Evolutionary conservation across 2,329 filamentous ascomycete genomes (phyloP), one percentile per base, ranked within the genome.

Genomic region (Penicillium psychrosexuale): DNA sequence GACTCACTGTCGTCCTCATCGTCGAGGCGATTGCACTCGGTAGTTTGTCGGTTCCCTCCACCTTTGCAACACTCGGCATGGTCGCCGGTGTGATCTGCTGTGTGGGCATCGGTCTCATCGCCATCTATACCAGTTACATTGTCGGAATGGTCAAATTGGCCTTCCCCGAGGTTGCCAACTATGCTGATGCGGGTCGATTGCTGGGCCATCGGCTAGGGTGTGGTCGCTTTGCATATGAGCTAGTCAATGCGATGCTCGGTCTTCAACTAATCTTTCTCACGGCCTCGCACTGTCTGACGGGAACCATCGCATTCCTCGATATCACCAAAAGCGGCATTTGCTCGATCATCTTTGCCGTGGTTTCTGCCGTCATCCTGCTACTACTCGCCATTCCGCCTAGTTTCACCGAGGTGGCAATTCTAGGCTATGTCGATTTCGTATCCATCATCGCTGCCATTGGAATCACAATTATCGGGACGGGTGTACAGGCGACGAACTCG

Each of bases 21-120:
- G 77, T 79, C 37, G 77, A 80, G 59, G 77, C 77, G 15, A 78
- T 79, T 56, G 75, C 77, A 7, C 70, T 79, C 13, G 77, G 77
- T 46, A 74, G 71, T 24, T 67, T 78, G 54, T 75, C 74, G 49
- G 65, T 77, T 24, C 75, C 77, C 9, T 72, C 68, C 46, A 74
- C 75, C 12, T 77, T 78, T 40, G 74, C 75, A 3, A 74, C 67
- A 9, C 64, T 78, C 2, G 76, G 76, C 42, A 77, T 77, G 72
- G 69, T 77, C 11, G 68, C 70, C 9, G 76, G 76, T 54, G 71
- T 77, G 24, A 72, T 78, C 55, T 61, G 74, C 57, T 69, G 66
- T n/a, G 61, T 78, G 6, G 74, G 75, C 31, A 42, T 71, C 9
- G 69, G 69, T 22, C 51, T 70, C 12, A 58, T 76, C 42, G 72